Base-by-base conservation (phyloP, 1,284 basidiomycete species). In the Vanrija pseudolonga region DNA sequence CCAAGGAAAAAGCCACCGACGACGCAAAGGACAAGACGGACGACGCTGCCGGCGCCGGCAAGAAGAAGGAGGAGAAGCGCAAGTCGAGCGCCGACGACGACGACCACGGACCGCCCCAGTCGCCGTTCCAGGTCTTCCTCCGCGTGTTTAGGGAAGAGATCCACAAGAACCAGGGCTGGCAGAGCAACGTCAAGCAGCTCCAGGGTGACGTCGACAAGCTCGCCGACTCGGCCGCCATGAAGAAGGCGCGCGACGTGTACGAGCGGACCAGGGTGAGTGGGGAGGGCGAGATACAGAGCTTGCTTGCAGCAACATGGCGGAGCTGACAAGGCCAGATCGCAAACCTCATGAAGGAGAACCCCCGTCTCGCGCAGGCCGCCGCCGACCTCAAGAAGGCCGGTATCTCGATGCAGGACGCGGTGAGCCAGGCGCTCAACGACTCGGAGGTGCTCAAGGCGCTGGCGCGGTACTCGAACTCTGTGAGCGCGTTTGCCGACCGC, bases 161-260 rank as follows among this genome's bases (percentile, higher is more conserved):
- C 46, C 82, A 84, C 72, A 98, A 98, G 82, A 95, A 91, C 73
- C 82, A 91, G 64, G 94, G 95, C 72, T 81, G 96, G 53, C 92
- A 96, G 78, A 91, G 97, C 48, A 96, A 95, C 77, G 88, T 98
- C 56, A 93, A 92, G 79, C 92, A 96, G 78, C 83, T 98, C 28
- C 90, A 95, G 77, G 96, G 96, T 64, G 92, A 98, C 74, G 95
- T 96, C 38, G 90, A 91, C 78, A 97, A 97, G 78, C 79, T 97
- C 50, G 94, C 96, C 78, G 95, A 98, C 73, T 90, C 88, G 53
- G 92, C 95, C 73, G 88, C 94, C n/a, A 89, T 98, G 90, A 91
- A 90, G 80, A 83, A 82, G 65, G 91, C 92, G 14, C 82, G 84
- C 68, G 90, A 89, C 47, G 86, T 90, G 56, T 98, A 98, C 77